Percentiles rank a stretch among this genome's conserved stretches.
Conservation (phyloP, 2,329 filamentous ascomycete species). For the Ophiostoma montium region DNA sequence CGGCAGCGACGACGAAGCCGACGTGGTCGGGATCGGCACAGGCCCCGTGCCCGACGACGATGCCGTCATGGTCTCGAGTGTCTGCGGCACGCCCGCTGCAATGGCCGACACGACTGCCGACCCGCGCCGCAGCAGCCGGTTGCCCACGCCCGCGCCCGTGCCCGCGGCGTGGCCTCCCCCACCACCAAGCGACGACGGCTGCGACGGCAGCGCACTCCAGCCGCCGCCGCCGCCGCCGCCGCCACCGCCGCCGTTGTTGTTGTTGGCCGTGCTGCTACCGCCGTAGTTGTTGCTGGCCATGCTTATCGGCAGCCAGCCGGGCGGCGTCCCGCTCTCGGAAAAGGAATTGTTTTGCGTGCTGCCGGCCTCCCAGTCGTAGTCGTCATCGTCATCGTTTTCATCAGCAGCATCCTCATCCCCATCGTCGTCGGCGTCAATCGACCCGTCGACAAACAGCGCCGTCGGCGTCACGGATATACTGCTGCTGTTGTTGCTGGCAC, state of each 20-base stretch:
- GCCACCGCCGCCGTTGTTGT: too few relatives aligned
- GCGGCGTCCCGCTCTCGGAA: conserved; percentile 48
- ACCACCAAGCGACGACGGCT: conserved; percentile 32
- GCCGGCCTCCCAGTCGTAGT: conserved; percentile 21
- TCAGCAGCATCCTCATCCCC: conserved; percentile 31
- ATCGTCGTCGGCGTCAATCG: conserved; percentile 12
- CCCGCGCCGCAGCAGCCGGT: conserved; percentile 35
- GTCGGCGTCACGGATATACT: background rate
- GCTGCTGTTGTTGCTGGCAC: conserved; percentile 8
- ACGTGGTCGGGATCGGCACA: background rate
- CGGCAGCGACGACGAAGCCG: conserved; percentile 2
- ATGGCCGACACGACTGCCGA: conserved; percentile 43
- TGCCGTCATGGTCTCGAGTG: conserved; percentile 23
- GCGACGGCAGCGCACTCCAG: conserved; percentile 14
- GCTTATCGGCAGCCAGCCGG: conserved; percentile 25
- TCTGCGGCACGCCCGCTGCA: conserved; percentile 37
- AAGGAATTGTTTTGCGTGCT: conserved; percentile 30
- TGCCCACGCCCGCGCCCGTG: too few relatives aligned
- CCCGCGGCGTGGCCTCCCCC: background rate
- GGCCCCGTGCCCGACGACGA: conserved; percentile 16
- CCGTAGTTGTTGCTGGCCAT: too few relatives aligned
- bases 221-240: background rate
- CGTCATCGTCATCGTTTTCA: conserved; percentile 38
- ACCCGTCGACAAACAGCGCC: conserved; percentile 10
- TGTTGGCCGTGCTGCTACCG: too few relatives aligned